Conservation (phyloP, 2,329 filamentous ascomycete species). For the Scedosporium aurantiacum region DNA sequence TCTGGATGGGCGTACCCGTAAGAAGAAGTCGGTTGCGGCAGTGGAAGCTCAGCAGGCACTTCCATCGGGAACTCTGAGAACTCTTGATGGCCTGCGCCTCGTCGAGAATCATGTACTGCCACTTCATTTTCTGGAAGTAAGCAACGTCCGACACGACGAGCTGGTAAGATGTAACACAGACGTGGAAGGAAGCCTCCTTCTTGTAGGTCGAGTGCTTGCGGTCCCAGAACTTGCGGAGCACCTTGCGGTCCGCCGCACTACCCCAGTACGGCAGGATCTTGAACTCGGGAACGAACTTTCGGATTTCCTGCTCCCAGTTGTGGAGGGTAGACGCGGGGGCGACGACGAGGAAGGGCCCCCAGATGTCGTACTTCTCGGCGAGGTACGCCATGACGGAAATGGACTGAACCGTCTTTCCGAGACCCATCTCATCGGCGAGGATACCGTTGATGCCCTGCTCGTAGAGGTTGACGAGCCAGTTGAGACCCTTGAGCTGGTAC, state of each 20-base stretch:
- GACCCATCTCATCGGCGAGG: slow-evolving; percentile 97
- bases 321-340: slow-evolving; percentile 92
- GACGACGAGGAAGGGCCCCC: slow-evolving; percentile 95
- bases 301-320: slow-evolving; percentile 99
- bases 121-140: slow-evolving; percentile 98
- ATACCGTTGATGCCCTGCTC: slow-evolving; percentile 99
- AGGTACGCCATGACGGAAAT: slow-evolving; percentile 99
- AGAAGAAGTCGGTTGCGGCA: slow-evolving; percentile 89
- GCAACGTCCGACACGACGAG: slow-evolving; percentile 90
- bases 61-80: slow-evolving; percentile 92
- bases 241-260: slow-evolving; percentile 84
- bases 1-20: slow-evolving; percentile 96
- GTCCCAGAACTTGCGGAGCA: slow-evolving; percentile 97
- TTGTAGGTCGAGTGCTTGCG: slow-evolving; percentile 94
- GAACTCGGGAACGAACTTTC: slow-evolving; percentile 84
- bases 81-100: slow-evolving; percentile 99
- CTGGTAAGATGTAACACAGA: slow-evolving; percentile 94
- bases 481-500: slow-evolving; percentile 97
- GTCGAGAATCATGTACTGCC: slow-evolving; percentile 99
- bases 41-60: slow-evolving; percentile 84
- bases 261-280: slow-evolving; percentile 98
- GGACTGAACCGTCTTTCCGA: slow-evolving; percentile 96
- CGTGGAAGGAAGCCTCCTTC: slow-evolving; percentile 87
- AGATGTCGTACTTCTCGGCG: slow-evolving; percentile 93
- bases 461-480: slow-evolving; percentile 98